Base-by-base conservation (phyloP, 495 filamentous ascomycete genomes). In the Hypoxylon intermedium region DNA sequence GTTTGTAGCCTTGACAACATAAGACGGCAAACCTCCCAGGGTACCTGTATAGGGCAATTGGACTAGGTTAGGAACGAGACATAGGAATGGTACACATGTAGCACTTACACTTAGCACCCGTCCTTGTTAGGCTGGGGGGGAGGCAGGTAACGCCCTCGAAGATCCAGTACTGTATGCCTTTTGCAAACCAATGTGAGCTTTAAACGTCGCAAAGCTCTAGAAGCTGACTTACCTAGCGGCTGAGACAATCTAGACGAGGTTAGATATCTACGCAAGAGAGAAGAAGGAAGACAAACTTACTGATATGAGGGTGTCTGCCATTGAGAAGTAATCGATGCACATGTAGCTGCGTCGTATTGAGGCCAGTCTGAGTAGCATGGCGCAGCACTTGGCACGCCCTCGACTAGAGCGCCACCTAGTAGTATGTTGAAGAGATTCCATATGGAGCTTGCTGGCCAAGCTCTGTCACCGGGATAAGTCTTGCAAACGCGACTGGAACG, bases 301-400 rank as follows among this genome's bases (percentile, higher is more conserved):
- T 65, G 55, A 7, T 47, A 63, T 7, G 44, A 33, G 30, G 60
- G 60, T 19, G 53, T 63, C 41, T 58, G 13, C 70, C 72, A 75
- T 31, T 60, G 37, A 0, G 36, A 61, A 4, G 47, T 68, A 31
- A 80, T 55, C n/a, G 51, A n/a, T 15, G 69, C 56, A 61, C 82
- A 84, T 49, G 72, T 58, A 0, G 63, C 58, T 12, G 73, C 60
- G 58, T 83, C 57, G 52, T 80, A 79, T 20, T 79, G 64, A 19
- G 74, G 72, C 75, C 75, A 79, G 21, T 73, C 69, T 6, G 55
- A 54, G 41, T 82, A 85, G 67, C 83, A 86, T 9, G 78, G 67
- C 2, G 81, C 77, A 0, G 78, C 83, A 18, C 80, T 58, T 6
- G 83, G 83, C 3, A 82, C 77, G 0, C 77, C 80, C 57, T 83